A percentile compares a stretch with the other conserved stretches of the same genome.
Conservation (phyloP, 2,329 filamentous ascomycete genomes). For the Fusarium sp. region DNA sequence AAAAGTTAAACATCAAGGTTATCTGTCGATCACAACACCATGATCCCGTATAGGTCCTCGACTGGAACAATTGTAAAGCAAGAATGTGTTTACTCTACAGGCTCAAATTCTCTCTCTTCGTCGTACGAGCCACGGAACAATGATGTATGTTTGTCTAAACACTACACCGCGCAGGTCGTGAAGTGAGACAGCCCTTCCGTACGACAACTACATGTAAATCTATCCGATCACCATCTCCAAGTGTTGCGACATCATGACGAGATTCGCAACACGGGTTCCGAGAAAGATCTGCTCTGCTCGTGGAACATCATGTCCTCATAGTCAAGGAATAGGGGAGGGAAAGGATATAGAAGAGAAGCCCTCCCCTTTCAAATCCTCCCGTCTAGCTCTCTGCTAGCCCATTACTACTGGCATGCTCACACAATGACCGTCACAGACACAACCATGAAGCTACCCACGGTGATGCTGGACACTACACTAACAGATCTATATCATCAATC, state of each 20-base stretch:
- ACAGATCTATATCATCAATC: constrained; percentile 47
- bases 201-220: constrained; percentile 3
- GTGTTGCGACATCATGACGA: constrained; percentile 10
- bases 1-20: background rate
- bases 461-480: constrained; percentile 48
- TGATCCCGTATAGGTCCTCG: background rate
- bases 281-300: background rate
- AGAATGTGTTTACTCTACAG: background rate
- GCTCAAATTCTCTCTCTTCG: background rate
- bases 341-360: background rate
- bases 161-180: background rate
- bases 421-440: constrained; percentile 9
- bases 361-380: background rate
- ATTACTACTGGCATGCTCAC: background rate
- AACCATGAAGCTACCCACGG: constrained; percentile 39
- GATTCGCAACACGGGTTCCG: background rate
- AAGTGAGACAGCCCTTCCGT: background rate
- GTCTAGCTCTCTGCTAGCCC: no score
- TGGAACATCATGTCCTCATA: no score
- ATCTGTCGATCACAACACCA: background rate
- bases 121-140: background rate
- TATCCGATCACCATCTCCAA: background rate
- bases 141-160: background rate
- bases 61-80: background rate
- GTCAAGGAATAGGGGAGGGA: no score